Percentiles rank a stretch among this genome's conserved stretches.
phyloP scores from a whole-genome alignment of 352 stramenopile genomes.

The Globisporangium acanthophoron region DNA sequence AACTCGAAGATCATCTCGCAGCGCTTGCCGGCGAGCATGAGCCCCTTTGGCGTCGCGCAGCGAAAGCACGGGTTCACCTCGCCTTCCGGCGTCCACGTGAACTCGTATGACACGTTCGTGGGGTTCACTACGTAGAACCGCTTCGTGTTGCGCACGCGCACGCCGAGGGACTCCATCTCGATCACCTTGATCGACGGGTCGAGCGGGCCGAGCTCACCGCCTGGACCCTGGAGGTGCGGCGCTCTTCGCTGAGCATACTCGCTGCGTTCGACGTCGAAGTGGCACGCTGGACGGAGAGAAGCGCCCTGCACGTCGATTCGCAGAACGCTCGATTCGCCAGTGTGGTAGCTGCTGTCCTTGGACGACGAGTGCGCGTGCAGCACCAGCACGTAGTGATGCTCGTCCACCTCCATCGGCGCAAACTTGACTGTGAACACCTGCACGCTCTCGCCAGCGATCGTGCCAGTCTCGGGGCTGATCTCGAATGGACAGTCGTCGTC shows the following conservation, averaged over 20 bases:
- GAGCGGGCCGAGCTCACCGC: constrained; percentile 74
- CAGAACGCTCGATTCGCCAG: constrained; percentile 8
- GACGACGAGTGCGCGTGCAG: constrained; percentile 20
- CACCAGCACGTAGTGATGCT: constrained; percentile 69
- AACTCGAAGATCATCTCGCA: constrained; percentile 97
- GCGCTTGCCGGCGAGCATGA: constrained; percentile 90
- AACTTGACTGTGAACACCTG: constrained; percentile 87
- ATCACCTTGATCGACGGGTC: constrained; percentile 87
- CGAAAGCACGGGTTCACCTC: constrained; percentile 80
- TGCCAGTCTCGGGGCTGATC: constrained; percentile 58
- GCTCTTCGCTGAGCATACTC: constrained; percentile 83
- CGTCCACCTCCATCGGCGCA: constrained; percentile 87
- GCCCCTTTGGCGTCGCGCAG: constrained; percentile 86
- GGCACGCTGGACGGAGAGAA: constrained; percentile 86
- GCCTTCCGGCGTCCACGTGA: constrained; percentile 83
- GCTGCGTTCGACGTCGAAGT: constrained; percentile 90
- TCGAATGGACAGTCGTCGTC: constrained; percentile 84
- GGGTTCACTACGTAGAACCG: constrained; percentile 94
- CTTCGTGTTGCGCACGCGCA: constrained; percentile 88
- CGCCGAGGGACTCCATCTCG: constrained; percentile 90
- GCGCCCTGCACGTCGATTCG: constrained; percentile 59
- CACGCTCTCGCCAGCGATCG: constrained; percentile 45
- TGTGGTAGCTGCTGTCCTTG: background rate
- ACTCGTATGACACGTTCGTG: constrained; percentile 92
- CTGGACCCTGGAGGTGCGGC: constrained; percentile 67